Evolutionary conservation across 1,284 basidiomycete species (phyloP), one percentile per base, ranked within the genome.

Genomic region (Boletus sp.): DNA sequence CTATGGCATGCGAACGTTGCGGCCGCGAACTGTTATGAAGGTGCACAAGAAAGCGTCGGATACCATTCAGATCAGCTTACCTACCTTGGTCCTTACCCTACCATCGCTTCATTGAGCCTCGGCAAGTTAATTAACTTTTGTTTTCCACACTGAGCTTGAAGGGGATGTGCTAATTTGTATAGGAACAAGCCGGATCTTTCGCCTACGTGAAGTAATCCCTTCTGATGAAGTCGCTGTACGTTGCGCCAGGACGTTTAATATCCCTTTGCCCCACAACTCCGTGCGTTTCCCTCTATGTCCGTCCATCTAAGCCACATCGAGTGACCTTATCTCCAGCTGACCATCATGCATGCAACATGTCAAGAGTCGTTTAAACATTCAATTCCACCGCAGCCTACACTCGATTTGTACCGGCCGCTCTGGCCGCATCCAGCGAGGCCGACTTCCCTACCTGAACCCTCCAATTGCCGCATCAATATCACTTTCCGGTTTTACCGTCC

Each of bases 31-130:
- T 89, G 93, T 66, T 98, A 97, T 69, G 84, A 89, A 78, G 95
- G 95, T 6, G 83, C 85, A 10, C 89, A 89, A 66, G 92, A 94
- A 72, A 88, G 87, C 56, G 94, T 97, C 6, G 95, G 94, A 0
- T 90, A 86, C 73, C 95, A 97, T 71, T 89, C 93, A 2, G 95
- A 91, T 71, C 85, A 88, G 61, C 72, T 84, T 54, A 90, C 89
- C 44, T 90, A 94, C 76, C 82, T 97, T 16, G 95, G 95, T 3
- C 95, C 95, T 8, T 95, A 91, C 73, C 87, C 93, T 1, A 97
- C 95, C 0, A 97, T 98, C 67, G 95, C 95, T 11, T 95, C 93
- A 10, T 76, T 98, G 47, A 95, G 94, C 64, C 85, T 98, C n/a
- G 95, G 95, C 83, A 74, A 65, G 80, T 73, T 37, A 30, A 48